phyloP scores from a whole-genome alignment of 306 rosid genomes.

The Lathyrus sativus region DNA sequence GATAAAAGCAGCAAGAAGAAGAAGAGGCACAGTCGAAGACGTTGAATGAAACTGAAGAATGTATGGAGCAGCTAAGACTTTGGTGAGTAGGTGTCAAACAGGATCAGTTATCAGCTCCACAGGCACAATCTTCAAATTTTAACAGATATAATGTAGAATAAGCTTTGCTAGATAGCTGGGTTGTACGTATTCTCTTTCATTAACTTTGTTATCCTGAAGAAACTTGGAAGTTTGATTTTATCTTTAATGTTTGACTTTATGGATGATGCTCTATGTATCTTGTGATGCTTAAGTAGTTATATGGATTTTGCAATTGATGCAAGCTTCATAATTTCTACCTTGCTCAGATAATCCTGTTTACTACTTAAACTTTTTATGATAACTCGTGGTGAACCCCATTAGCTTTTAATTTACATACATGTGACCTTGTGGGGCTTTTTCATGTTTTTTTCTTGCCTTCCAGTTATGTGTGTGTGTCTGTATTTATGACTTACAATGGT shows the following conservation, averaged over 20 bases:
- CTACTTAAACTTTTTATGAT: neutral
- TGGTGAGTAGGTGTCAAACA: slow-evolving; percentile 14
- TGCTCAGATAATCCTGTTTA: neutral
- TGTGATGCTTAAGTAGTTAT: slow-evolving; percentile 29
- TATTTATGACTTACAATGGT: neutral
- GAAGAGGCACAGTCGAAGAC: slow-evolving; percentile 65
- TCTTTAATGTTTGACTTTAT: slow-evolving; percentile 19
- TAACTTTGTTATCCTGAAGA: slow-evolving; percentile 24
- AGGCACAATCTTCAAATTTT: slow-evolving; percentile 2
- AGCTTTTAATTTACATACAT: neutral
- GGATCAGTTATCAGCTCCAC: slow-evolving; percentile 12
- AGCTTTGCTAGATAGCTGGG: slow-evolving; percentile 28
- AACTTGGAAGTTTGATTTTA: slow-evolving; percentile 29
- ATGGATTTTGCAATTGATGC: slow-evolving; percentile 29
- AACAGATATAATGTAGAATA: slow-evolving; percentile 36
- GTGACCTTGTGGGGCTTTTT: neutral
- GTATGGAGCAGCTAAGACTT: slow-evolving; percentile 19
- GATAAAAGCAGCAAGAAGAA: slow-evolving; percentile 65
- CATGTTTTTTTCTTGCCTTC: neutral
- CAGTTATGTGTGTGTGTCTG: neutral
- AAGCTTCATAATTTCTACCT: neutral
- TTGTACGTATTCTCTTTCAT: slow-evolving; percentile 15
- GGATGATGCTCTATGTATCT: slow-evolving; percentile 10
- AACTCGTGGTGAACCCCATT: neutral
- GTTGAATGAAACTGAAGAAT: slow-evolving; percentile 34